phyloP scores from a whole-genome alignment of 108 stramenopile species.

The Cylindrotheca closterium region DNA sequence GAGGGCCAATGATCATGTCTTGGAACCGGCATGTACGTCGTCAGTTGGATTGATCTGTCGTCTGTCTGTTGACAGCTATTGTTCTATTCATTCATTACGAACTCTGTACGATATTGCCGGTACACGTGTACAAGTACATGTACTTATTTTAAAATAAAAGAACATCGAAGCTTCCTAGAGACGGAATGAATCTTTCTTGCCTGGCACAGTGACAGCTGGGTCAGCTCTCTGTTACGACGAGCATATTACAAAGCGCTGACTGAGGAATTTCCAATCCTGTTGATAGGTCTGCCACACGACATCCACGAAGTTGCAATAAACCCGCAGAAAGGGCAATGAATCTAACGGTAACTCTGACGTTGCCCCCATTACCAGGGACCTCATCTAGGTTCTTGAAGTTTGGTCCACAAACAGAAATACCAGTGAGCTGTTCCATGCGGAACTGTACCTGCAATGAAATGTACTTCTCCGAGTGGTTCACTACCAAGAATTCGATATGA shows the following conservation, averaged over 20 bases:
- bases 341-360: constrained; percentile 41
- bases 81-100: no score
- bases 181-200: no score
- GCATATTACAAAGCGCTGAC: constrained; percentile 69
- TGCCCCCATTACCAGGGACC: constrained; percentile 60
- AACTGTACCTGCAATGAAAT: constrained; percentile 79
- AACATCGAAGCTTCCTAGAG: no score
- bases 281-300: constrained; percentile 66
- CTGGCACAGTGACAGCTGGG: no score
- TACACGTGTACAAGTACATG: no score
- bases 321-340: constrained; percentile 67
- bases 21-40: no score
- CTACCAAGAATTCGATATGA: constrained; percentile 60
- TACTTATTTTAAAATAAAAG: no score
- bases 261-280: constrained; percentile 66
- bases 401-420: constrained; percentile 70
- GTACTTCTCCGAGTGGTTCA: constrained; percentile 67
- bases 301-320: constrained; percentile 61
- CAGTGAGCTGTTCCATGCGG: constrained; percentile 63
- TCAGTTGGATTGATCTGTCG: no score
- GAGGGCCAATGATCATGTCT: no score
- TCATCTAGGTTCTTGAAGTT: constrained; percentile 66
- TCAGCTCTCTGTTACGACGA: constrained; percentile 35
- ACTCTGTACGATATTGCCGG: no score
- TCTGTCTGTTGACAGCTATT: no score